phyloP scores from a whole-genome alignment of 129 eudicot species.

The Mikania micrantha region DNA sequence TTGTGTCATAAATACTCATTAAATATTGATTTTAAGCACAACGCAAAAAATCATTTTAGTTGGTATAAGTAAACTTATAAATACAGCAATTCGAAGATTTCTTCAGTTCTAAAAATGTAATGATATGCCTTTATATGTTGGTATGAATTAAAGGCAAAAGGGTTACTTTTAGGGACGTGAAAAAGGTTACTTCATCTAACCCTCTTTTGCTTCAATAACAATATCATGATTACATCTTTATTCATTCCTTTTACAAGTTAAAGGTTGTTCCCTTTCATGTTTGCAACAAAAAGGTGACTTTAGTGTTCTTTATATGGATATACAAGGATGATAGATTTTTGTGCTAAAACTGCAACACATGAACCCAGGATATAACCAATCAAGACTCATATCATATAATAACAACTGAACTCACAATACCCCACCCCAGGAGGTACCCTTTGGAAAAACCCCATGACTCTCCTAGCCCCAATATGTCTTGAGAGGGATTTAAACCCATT shows the following conservation, averaged over 20 bases:
- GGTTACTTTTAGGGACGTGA: conserved; percentile 26
- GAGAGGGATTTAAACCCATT: too few relatives aligned
- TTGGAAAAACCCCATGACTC: too few relatives aligned
- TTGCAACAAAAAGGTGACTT: conserved; percentile 20
- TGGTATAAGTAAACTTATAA: conserved; percentile 25
- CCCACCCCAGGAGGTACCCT: too few relatives aligned
- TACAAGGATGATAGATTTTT: background rate
- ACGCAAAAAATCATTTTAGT: background rate
- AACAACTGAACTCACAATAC: too few relatives aligned
- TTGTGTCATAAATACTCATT: conserved; percentile 23
- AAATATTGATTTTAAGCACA: conserved; percentile 2
- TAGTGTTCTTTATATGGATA: background rate
- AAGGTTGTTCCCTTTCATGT: conserved; percentile 19
- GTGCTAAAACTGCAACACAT: too few relatives aligned
- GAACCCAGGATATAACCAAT: too few relatives aligned
- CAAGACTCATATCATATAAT: too few relatives aligned
- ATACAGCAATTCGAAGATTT: conserved; percentile 32
- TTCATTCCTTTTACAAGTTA: conserved; percentile 29
- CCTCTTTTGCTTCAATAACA: conserved; percentile 36
- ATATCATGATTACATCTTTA: conserved; percentile 25
- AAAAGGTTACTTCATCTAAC: conserved; percentile 25
- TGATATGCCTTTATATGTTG: conserved; percentile 30
- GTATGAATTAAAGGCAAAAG: conserved; percentile 17
- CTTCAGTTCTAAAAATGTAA: conserved; percentile 24
- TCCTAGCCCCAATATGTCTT: too few relatives aligned